phyloP scores from a whole-genome alignment of 768 basidiomycete genomes.

The Hebeloma cylindrosporum region DNA sequence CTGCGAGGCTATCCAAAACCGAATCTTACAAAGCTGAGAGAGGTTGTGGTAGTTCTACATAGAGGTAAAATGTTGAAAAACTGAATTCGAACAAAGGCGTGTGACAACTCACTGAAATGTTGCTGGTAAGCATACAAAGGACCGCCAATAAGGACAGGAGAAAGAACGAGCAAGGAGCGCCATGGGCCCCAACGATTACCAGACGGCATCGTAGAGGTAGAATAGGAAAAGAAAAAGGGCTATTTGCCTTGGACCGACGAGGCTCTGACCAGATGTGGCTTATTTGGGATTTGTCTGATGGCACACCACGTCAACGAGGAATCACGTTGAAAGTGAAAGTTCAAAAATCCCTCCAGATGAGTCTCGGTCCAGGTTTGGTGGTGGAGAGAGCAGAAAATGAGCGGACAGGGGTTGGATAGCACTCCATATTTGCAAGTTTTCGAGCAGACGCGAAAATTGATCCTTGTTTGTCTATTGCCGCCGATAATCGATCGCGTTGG shows the following conservation, averaged over 20 bases:
- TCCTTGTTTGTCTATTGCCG: too few species aligned
- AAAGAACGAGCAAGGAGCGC: conserved; percentile 53
- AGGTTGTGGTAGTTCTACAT: conserved; percentile 57
- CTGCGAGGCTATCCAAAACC: background rate
- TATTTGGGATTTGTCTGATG: background rate
- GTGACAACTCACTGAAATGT: conserved; percentile 43
- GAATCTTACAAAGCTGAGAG: conserved; percentile 49
- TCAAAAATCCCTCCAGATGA: too few species aligned
- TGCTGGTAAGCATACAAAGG: conserved; percentile 49
- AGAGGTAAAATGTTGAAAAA: background rate
- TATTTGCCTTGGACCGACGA: background rate
- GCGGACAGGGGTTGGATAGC: too few species aligned
- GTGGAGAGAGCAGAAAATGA: too few species aligned
- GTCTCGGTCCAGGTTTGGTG: too few species aligned
- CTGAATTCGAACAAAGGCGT: background rate
- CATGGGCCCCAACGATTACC: conserved; percentile 54
- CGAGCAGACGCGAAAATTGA: too few species aligned
- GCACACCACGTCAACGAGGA: too few species aligned
- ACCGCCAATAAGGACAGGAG: conserved; percentile 52
- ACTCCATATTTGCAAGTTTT: too few species aligned
- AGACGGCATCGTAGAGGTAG: conserved; percentile 24
- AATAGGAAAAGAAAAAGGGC: background rate
- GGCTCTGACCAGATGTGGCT: background rate
- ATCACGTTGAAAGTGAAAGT: too few species aligned
- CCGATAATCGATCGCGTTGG: too few species aligned